Conservation (phyloP, 139 green algal genomes). For the Ettlia oleoabundans region DNA sequence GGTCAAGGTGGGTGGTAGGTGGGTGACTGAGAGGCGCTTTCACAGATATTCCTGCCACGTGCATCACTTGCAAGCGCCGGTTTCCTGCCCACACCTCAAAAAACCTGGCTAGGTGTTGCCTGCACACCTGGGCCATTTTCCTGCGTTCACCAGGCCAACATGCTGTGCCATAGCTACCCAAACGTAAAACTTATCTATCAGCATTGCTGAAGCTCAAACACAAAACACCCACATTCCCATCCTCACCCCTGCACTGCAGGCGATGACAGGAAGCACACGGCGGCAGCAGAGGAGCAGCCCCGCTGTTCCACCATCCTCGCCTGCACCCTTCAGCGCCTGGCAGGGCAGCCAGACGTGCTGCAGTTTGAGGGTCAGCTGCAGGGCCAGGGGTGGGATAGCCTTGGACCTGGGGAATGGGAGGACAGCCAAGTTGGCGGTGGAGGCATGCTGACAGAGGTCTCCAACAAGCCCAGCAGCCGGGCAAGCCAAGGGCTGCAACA, state of each 20-base stretch:
- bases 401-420: background rate
- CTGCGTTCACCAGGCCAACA: no score
- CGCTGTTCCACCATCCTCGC: conserved; percentile 15
- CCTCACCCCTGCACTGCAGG: no score
- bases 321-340: conserved; percentile 4
- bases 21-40: no score
- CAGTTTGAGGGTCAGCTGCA: conserved; percentile 19
- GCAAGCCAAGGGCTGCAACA: background rate
- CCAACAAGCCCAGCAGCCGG: background rate
- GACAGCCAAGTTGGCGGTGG: background rate
- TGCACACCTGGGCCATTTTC: no score
- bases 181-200: no score
- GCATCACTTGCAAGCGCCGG: no score
- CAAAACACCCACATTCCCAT: no score
- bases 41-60: no score
- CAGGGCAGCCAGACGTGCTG: background rate
- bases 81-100: no score
- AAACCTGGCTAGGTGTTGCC: no score
- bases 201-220: no score
- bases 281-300: background rate
- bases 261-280: background rate
- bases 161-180: no score
- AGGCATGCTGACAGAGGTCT: background rate
- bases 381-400: background rate
- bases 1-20: background rate